phyloP scores from a whole-genome alignment of 2,329 filamentous ascomycete genomes.

The Diaporthe caulivora region DNA sequence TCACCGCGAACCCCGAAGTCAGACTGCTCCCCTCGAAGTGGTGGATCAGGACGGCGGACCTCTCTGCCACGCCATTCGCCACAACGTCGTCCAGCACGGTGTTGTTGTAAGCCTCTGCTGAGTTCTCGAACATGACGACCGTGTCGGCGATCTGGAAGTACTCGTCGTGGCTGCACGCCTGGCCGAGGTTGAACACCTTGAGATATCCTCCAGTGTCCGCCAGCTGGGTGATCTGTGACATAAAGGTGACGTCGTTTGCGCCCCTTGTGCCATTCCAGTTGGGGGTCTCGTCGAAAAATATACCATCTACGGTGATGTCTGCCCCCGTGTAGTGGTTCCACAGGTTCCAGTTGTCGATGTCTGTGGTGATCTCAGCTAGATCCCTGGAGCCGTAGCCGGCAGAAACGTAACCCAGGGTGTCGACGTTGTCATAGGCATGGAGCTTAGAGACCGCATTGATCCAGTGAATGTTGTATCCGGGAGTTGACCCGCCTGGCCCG shows the following conservation, averaged over 20 bases:
- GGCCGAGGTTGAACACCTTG: slow-evolving; percentile 34
- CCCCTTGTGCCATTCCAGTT: slow-evolving; percentile 38
- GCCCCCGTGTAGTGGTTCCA: slow-evolving; percentile 23
- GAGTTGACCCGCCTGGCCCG: slow-evolving; percentile 28
- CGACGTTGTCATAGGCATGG: slow-evolving; percentile 26
- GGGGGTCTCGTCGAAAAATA: slow-evolving; percentile 40
- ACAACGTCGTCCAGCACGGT: neutral
- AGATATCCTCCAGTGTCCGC: neutral
- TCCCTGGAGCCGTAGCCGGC: slow-evolving; percentile 19
- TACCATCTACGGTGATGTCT: slow-evolving; percentile 34
- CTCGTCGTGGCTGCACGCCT: slow-evolving; percentile 21
- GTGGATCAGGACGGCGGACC: slow-evolving; percentile 21
- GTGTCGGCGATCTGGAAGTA: slow-evolving; percentile 29
- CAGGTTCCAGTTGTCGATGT: slow-evolving; percentile 31
- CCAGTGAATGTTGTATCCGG: slow-evolving; percentile 33
- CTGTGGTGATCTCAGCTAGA: neutral
- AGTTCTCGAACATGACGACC: slow-evolving; percentile 19
- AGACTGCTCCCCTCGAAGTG: slow-evolving; percentile 3
- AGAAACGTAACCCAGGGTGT: slow-evolving; percentile 33
- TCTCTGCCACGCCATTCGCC: neutral
- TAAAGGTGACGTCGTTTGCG: slow-evolving; percentile 15
- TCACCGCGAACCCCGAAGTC: neutral
- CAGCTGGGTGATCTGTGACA: slow-evolving; percentile 13
- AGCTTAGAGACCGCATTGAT: slow-evolving; percentile 11
- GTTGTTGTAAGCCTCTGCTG: neutral